Percentiles rank a stretch among this genome's conserved stretches.
Conservation (phyloP, 306 rosid species). For the Quercus agrifolia region DNA sequence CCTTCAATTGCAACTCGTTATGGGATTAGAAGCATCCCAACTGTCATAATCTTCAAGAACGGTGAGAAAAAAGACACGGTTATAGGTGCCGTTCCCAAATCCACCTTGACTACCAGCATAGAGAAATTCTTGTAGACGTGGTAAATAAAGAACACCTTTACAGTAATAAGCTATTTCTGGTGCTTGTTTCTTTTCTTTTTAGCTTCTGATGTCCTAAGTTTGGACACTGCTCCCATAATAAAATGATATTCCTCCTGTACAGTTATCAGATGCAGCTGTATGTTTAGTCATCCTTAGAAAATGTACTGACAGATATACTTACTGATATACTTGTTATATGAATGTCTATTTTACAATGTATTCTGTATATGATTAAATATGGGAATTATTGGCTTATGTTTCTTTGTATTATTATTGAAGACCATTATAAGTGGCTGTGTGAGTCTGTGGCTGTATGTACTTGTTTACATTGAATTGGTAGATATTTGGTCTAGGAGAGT, state of each 20-base stretch:
- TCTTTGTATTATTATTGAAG: neutral
- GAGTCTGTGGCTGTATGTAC: neutral
- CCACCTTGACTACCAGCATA: conserved; percentile 69
- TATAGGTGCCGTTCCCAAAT: conserved; percentile 95
- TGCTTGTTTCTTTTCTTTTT: conserved; percentile 25
- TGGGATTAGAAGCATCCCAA: conserved; percentile 92
- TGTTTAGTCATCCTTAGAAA: conserved; percentile 14
- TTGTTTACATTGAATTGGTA: neutral
- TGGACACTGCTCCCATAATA: conserved; percentile 35
- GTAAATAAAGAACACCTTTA: conserved; percentile 23
- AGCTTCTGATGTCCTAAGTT: conserved; percentile 26
- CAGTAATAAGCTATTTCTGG: conserved; percentile 33
- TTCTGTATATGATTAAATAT: neutral
- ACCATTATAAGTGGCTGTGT: neutral
- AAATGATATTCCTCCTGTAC: conserved; percentile 41
- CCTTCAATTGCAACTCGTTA: conserved; percentile 62
- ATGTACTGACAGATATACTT: conserved; percentile 24
- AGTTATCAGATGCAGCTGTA: conserved; percentile 37
- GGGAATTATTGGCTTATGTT: neutral
- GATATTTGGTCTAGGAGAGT: neutral
- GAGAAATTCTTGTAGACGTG: conserved; percentile 78
- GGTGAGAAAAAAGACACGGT: conserved; percentile 92
- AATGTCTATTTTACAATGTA: neutral
- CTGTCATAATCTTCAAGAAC: conserved; percentile 69
- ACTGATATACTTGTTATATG: conserved; percentile 4